Percentiles rank a stretch among this genome's conserved stretches.
Conservation (phyloP, 2,329 filamentous ascomycete genomes). For the Thielaviopsis punctulata region DNA sequence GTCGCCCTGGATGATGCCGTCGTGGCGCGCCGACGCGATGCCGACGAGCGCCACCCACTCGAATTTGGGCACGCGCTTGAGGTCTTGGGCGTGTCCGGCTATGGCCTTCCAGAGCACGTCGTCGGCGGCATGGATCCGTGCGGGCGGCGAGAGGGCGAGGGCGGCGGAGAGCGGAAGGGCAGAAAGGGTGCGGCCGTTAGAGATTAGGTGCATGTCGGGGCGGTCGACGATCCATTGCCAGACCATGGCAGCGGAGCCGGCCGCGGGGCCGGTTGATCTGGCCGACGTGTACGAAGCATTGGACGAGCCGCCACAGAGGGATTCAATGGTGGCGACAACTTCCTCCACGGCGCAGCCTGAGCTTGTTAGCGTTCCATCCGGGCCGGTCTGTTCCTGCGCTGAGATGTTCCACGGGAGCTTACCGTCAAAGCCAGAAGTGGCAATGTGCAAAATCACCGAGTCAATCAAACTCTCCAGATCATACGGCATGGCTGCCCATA, state of each 20-base stretch:
- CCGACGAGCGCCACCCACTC: slow-evolving; percentile 42
- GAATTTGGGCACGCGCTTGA: slow-evolving; percentile 38
- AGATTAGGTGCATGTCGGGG: slow-evolving; percentile 15
- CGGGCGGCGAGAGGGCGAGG: slow-evolving; percentile 13
- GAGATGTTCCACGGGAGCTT: background rate
- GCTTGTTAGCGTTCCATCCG: background rate
- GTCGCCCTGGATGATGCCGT: slow-evolving; percentile 44
- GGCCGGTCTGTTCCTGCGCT: too few relatives aligned
- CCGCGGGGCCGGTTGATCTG: background rate
- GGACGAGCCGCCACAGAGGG: background rate
- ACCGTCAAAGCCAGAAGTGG: slow-evolving; percentile 12
- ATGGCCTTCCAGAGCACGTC: slow-evolving; percentile 42
- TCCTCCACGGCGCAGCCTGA: background rate
- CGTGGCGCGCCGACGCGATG: slow-evolving; percentile 34
- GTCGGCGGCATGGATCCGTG: slow-evolving; percentile 32
- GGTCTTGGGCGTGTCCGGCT: slow-evolving; percentile 40
- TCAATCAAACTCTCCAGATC: slow-evolving; percentile 14
- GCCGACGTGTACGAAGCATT: background rate
- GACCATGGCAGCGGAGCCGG: slow-evolving; percentile 7
- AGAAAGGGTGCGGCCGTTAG: too few relatives aligned
- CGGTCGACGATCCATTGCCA: slow-evolving; percentile 16
- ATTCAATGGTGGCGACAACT: slow-evolving; percentile 3
- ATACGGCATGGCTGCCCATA: slow-evolving; percentile 8
- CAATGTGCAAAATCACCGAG: slow-evolving; percentile 12
- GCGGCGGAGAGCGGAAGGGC: slow-evolving; percentile 13